Evolutionary conservation across 2,329 filamentous ascomycete genomes (phyloP), one percentile per base, ranked within the genome.

Genomic region (Botrytis porri): DNA sequence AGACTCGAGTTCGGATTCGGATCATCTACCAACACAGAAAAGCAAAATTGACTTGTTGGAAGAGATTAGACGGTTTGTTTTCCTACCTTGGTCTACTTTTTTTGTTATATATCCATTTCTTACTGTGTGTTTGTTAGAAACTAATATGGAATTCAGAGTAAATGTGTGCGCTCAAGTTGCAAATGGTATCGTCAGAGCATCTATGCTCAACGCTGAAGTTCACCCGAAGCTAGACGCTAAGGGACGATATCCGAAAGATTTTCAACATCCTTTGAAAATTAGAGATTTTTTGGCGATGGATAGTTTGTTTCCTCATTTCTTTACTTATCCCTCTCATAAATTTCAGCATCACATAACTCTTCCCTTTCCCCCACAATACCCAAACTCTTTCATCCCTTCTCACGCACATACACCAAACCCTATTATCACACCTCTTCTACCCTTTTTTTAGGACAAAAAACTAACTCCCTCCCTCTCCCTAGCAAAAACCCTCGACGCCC

Each of bases 71-170:
- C 18, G 62, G 62, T 65, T 29, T 4, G n/a, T 65, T 6, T 25
- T 0, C 7, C 22, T 25, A 9, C 1, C 7, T 41, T 32, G 10
- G 2, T 32, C 3, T 16, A 6, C 0, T 45, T 29, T 14, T 45
- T 2, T 22, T 10, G 16, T 32, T n/a, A n/a, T n/a, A n/a, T 16
- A 2, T 45, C 16, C 6, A 3, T 45, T 6, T 29, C 9, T n/a
- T n/a, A 25, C 35, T 25, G 7, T 3, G 10, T 16, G 8, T 3
- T 9, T 0, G 4, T 9, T n/a, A 16, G 0, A 65, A 20, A 43
- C 14, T 64, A 22, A 37, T 3, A 1, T 16, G 3, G n/a, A 4
- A 16, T 1, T 9, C 18, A 65, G 62, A 7, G 39, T 35, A 32
- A 65, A 65, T 6, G 18, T 65, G 16, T 29, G n/a, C n/a, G 39